Conservation (phyloP, 1,284 basidiomycete species). For the Irpex sp. region DNA sequence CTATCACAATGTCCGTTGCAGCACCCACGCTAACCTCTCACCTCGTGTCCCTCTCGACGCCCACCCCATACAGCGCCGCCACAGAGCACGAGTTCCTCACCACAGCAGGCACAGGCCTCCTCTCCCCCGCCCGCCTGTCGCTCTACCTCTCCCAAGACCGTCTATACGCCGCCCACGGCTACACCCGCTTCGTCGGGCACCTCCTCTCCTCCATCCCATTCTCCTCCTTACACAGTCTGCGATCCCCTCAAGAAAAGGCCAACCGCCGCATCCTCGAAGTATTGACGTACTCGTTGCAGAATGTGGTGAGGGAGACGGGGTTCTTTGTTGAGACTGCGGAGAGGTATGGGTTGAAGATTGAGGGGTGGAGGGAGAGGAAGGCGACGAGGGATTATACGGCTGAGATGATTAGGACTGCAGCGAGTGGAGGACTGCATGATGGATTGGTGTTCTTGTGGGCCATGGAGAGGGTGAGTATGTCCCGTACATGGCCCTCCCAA, state of each 20-base stretch:
- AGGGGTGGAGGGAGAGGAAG: conserved; percentile 51
- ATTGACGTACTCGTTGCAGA: conserved; percentile 50
- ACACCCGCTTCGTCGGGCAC: conserved; percentile 58
- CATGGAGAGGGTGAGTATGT: conserved; percentile 60
- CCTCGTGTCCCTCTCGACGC: conserved; percentile 34
- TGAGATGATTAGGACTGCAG: conserved; percentile 57
- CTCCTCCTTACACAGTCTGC: conserved; percentile 29
- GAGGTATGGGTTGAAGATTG: conserved; percentile 41
- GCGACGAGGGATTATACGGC: conserved; percentile 67
- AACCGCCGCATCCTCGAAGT: conserved; percentile 45
- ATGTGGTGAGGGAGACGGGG: conserved; percentile 54
- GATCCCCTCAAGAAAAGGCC: conserved; percentile 30
- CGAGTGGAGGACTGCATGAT: conserved; percentile 50
- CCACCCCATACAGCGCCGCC: conserved; percentile 41
- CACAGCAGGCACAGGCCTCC: conserved; percentile 46
- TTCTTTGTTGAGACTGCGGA: conserved; percentile 57
- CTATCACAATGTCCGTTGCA: background rate
- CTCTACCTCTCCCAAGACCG: conserved; percentile 66
- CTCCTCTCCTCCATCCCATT: conserved; percentile 54
- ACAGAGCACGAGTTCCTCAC: conserved; percentile 54
- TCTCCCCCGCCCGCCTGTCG: conserved; percentile 44
- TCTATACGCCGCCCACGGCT: conserved; percentile 66
- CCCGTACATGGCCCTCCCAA: background rate
- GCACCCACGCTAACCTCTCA: conserved; percentile 23
- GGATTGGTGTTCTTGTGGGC: conserved; percentile 73